phyloP scores from a whole-genome alignment of 169 alveolate species.

The Plasmodium berghei region DNA sequence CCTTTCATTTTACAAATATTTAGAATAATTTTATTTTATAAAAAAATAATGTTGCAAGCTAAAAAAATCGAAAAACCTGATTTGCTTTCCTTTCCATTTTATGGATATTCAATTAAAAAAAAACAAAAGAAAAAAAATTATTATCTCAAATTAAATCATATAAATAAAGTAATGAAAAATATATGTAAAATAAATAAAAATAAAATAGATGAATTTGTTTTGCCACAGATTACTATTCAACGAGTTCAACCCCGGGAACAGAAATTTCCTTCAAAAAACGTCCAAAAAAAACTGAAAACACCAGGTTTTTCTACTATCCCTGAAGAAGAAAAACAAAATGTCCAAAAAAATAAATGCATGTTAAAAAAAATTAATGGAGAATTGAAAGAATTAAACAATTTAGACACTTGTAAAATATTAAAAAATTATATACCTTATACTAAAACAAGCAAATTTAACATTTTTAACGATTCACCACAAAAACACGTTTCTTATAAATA shows the following conservation, averaged over 20 bases:
- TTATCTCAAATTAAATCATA: background rate
- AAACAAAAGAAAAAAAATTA: background rate
- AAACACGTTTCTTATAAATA: too few species aligned
- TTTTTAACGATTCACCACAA: background rate
- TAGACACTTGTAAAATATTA: conserved; percentile 7
- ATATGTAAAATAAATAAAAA: background rate
- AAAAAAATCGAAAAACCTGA: background rate
- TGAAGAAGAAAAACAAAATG: background rate
- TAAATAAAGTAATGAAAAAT: background rate
- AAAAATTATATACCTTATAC: conserved; percentile 67
- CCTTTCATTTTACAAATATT: too few species aligned
- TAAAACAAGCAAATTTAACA: background rate
- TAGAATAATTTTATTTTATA: background rate
- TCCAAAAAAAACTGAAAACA: background rate
- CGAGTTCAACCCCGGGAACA: background rate
- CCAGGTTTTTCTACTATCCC: background rate
- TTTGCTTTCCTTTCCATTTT: background rate
- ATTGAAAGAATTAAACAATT: conserved; percentile 17
- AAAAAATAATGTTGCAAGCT: background rate
- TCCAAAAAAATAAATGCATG: conserved; percentile 11
- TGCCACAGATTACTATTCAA: background rate
- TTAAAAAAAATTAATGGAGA: conserved; percentile 45
- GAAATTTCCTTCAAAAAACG: background rate
- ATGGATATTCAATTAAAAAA: background rate
- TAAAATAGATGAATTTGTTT: background rate